Percentiles rank a stretch among this genome's conserved stretches.
phyloP scores from a whole-genome alignment of 495 filamentous ascomycete species.

The Paragyromitra xinjiangensis region DNA sequence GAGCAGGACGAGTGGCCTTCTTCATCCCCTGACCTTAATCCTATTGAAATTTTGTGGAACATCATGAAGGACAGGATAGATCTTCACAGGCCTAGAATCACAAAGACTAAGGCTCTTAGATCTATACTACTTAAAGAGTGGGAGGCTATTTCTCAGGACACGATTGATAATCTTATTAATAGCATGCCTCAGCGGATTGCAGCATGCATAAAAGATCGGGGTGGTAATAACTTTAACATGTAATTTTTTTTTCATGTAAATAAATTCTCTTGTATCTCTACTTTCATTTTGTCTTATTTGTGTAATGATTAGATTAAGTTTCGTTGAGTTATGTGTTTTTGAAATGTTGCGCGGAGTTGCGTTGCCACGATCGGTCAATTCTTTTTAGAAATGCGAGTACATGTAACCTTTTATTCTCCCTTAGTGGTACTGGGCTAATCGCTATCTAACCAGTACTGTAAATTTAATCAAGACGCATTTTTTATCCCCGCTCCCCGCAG shows the following conservation, averaged over 20 bases:
- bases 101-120: slow-evolving; percentile 4
- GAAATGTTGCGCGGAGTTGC: not conserved
- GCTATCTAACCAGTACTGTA: too few species aligned
- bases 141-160: slow-evolving; percentile 15
- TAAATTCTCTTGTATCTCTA: not conserved
- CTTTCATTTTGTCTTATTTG: not conserved
- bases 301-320: not conserved
- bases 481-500: too few species aligned
- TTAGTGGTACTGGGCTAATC: too few species aligned
- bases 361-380: not conserved
- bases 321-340: not conserved
- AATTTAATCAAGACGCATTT: too few species aligned
- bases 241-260: slow-evolving; percentile 14
- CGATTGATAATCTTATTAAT: slow-evolving; percentile 23
- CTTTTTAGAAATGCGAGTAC: not conserved
- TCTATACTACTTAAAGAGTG: slow-evolving; percentile 9
- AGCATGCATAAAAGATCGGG: slow-evolving; percentile 5
- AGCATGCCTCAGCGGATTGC: slow-evolving; percentile 8
- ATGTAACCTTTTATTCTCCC: too few species aligned
- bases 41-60: slow-evolving; percentile 13
- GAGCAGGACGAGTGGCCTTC: slow-evolving; percentile 16
- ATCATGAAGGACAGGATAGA: slow-evolving; percentile 15
- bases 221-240: slow-evolving; percentile 5
- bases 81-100: not conserved
- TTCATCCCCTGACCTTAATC: slow-evolving; percentile 18